Percentiles rank a stretch among this genome's conserved stretches.
Conservation (phyloP, 495 filamentous ascomycete genomes). For the Poronia punctata region DNA sequence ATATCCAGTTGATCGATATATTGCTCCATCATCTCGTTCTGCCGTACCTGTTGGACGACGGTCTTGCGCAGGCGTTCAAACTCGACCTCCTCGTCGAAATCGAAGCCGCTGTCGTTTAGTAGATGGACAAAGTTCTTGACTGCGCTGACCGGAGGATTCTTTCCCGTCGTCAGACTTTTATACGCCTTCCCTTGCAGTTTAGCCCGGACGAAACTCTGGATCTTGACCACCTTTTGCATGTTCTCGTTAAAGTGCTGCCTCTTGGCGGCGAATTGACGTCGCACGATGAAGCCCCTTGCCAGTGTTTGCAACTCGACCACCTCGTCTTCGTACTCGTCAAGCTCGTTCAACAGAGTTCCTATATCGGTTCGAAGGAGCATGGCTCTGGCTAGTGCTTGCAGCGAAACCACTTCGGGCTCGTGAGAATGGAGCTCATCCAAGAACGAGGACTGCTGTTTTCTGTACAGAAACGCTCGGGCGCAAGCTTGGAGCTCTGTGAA, state of each 20-base stretch:
- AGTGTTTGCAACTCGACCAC: constrained; percentile 70
- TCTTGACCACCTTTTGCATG: constrained; percentile 98
- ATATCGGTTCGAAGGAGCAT: constrained; percentile 69
- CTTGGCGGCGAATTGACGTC: constrained; percentile 72
- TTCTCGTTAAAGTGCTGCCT: constrained; percentile 85
- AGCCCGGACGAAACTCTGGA: constrained; percentile 90
- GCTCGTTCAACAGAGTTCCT: constrained; percentile 59
- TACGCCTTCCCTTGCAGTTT: constrained; percentile 96
- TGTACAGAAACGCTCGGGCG: constrained; percentile 54
- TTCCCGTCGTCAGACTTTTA: constrained; percentile 90
- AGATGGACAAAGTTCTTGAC: constrained; percentile 97
- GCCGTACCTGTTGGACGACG: constrained; percentile 92
- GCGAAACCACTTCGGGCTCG: constrained; percentile 48
- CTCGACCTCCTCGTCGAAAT: constrained; percentile 98
- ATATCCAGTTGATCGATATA: constrained; percentile 98
- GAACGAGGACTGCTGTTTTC: constrained; percentile 44
- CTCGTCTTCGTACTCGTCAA: constrained; percentile 73
- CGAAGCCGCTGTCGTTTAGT: constrained; percentile 95
- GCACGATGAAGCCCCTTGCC: constrained; percentile 65
- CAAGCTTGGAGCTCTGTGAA: constrained; percentile 66
- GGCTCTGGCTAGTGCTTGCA: constrained; percentile 71
- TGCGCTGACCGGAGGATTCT: constrained; percentile 92
- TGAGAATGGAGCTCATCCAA: constrained; percentile 53
- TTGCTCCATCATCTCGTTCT: constrained; percentile 94
- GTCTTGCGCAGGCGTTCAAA: constrained; percentile 88